These are phyloP conservation scores for Astraeus odoratus DNA, from an alignment of 768 basidiomycete species.

Conservation along the genomic window DNA sequence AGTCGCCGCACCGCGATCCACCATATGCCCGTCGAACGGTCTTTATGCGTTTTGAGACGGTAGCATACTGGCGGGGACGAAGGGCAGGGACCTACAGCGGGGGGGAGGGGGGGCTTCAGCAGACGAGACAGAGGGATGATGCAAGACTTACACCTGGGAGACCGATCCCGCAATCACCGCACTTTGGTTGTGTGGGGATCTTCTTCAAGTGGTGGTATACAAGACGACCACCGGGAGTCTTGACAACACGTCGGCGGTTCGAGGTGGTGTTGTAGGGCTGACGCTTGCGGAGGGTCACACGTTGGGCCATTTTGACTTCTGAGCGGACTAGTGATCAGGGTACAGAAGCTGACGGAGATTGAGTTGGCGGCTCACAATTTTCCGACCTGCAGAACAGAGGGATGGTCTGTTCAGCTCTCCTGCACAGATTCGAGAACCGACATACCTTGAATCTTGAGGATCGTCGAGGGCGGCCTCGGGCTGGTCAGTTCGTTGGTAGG, in stretches of 20 bases:
- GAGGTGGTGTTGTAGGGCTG: conserved; percentile 97
- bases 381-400: background rate
- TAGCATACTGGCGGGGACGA: conserved; percentile 92
- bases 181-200: conserved; percentile 84
- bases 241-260: conserved; percentile 89
- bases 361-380: background rate
- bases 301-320: conserved; percentile 79
- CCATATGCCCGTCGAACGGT: conserved; percentile 95
- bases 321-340: background rate
- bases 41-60: conserved; percentile 96
- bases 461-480: conserved; percentile 27
- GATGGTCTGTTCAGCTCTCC: no score
- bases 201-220: conserved; percentile 99
- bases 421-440: background rate
- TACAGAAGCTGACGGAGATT: background rate
- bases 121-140: background rate
- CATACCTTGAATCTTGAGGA: conserved; percentile 23
- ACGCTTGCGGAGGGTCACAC: conserved; percentile 98
- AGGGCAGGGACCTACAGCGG: conserved; percentile 97
- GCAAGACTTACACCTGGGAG: conserved; percentile 79
- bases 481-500: conserved; percentile 13
- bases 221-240: conserved; percentile 97
- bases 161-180: conserved; percentile 95
- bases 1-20: conserved; percentile 93
- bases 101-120: no score